These are phyloP conservation scores for Talaromyces rugulosus DNA, from an alignment of 2,329 filamentous ascomycete species.

Conservation along the genomic window DNA sequence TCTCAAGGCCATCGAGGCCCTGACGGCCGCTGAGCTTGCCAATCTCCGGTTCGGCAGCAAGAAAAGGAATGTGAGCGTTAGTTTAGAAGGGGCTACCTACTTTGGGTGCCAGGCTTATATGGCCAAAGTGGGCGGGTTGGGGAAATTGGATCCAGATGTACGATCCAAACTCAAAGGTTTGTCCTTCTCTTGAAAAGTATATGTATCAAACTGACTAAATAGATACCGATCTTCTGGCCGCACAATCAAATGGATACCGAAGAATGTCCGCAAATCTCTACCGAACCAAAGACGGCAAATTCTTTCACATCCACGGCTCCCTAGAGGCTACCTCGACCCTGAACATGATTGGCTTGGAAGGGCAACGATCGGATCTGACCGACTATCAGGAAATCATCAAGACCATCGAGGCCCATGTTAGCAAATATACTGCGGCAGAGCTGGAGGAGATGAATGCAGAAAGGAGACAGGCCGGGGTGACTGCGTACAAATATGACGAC, in stretches of 20 bases:
- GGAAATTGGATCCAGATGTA: slow-evolving; percentile 34
- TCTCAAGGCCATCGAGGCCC: slow-evolving; percentile 58
- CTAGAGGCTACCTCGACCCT: slow-evolving; percentile 66
- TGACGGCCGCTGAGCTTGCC: slow-evolving; percentile 57
- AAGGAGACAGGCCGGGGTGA: slow-evolving; percentile 57
- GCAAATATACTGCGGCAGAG: slow-evolving; percentile 51
- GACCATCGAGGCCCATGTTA: slow-evolving; percentile 57
- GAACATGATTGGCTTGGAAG: slow-evolving; percentile 64
- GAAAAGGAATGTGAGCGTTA: slow-evolving; percentile 34
- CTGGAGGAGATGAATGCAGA: slow-evolving; percentile 56
- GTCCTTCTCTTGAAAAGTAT: not conserved
- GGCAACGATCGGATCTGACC: slow-evolving; percentile 57
- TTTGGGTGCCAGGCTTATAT: slow-evolving; percentile 41
- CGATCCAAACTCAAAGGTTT: slow-evolving; percentile 36
- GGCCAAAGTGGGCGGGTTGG: slow-evolving; percentile 37
- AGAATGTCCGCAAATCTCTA: slow-evolving; percentile 71
- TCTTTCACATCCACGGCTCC: slow-evolving; percentile 72
- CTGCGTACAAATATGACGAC: slow-evolving; percentile 56
- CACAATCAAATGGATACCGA: slow-evolving; percentile 67
- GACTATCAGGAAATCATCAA: slow-evolving; percentile 57
- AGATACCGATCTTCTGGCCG: slow-evolving; percentile 66
- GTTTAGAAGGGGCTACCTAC: slow-evolving; percentile 35
- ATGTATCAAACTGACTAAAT: not conserved
- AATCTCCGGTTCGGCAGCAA: slow-evolving; percentile 48
- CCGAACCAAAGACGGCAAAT: slow-evolving; percentile 62